Evolutionary conservation across 2,329 filamentous ascomycete genomes (phyloP).

Genomic region (Colletotrichum neosansevieriae): DNA sequence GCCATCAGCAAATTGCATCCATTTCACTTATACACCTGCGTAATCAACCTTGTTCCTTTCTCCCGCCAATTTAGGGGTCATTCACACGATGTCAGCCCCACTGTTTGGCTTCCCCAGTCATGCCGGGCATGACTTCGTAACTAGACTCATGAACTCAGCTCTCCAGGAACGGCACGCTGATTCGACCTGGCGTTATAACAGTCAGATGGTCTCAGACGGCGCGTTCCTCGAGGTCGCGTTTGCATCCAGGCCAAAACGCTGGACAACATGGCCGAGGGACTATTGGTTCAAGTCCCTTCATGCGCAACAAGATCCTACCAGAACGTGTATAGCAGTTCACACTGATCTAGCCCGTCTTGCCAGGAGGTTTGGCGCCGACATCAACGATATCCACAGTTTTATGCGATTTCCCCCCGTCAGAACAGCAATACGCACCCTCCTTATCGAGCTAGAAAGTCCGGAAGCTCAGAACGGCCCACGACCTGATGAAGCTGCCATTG

Average conservation of each 20-base stretch:
- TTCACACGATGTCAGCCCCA: background rate
- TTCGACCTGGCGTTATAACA: constrained; percentile 19
- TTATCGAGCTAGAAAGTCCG: constrained; percentile 35
- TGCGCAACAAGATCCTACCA: background rate
- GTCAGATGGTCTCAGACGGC: background rate
- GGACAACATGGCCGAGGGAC: constrained; percentile 24
- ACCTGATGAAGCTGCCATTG: constrained; percentile 7
- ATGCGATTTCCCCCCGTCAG: constrained; percentile 31
- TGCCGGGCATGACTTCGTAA: background rate
- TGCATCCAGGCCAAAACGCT: background rate
- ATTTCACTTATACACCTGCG: no score
- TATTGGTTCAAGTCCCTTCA: constrained; percentile 8
- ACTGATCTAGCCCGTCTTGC: constrained; percentile 24
- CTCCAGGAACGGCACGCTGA: constrained; percentile 22
- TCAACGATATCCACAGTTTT: constrained; percentile 33
- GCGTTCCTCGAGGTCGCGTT: constrained; percentile 22
- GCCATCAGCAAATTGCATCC: no score
- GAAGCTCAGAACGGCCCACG: constrained; percentile 16
- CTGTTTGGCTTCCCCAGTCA: background rate
- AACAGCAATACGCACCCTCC: constrained; percentile 24
- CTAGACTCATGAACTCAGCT: constrained; percentile 31
- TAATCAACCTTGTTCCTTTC: no score
- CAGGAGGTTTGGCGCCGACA: background rate
- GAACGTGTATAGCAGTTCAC: constrained; percentile 1
- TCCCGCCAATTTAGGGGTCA: background rate